Conservation (phyloP, 2,329 filamentous ascomycete genomes). For the Fusarium decemcellulare region DNA sequence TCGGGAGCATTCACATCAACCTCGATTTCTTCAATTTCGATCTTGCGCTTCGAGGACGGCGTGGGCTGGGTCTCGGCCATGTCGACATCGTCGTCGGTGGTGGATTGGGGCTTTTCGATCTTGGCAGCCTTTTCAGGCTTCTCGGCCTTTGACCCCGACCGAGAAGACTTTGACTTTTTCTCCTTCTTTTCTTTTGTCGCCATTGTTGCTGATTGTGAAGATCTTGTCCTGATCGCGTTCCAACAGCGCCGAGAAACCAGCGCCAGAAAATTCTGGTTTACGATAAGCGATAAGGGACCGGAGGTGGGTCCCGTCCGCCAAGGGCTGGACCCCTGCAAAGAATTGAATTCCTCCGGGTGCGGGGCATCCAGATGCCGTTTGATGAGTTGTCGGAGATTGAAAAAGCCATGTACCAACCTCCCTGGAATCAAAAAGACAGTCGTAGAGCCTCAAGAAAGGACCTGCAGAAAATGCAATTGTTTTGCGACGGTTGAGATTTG, state of each 20-base stretch:
- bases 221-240: conserved; percentile 11
- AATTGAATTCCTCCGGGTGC: conserved; percentile 19
- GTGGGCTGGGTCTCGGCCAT: conserved; percentile 31
- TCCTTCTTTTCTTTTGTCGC: conserved; percentile 47
- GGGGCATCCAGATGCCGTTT: conserved; percentile 22
- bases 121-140: conserved; percentile 24
- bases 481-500: not conserved
- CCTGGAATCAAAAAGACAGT: conserved; percentile 23
- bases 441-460: not conserved
- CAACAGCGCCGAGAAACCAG: not conserved
- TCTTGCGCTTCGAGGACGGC: conserved; percentile 75
- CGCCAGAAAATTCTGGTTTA: conserved; percentile 28
- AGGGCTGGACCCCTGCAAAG: conserved; percentile 28
- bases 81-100: conserved; percentile 14
- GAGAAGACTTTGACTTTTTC: conserved; percentile 38
- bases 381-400: conserved; percentile 19
- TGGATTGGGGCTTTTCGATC: conserved; percentile 15
- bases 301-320: conserved; percentile 28
- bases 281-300: conserved; percentile 48
- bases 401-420: conserved; percentile 14
- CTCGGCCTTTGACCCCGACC: conserved; percentile 30
- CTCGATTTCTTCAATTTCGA: conserved; percentile 80
- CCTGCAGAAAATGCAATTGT: not conserved
- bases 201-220: conserved; percentile 36
- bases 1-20: conserved; percentile 93